Evolutionary conservation across 176 grass and related monocot genomes (phyloP).

Genomic region (Bonia amplexicaulis): DNA sequence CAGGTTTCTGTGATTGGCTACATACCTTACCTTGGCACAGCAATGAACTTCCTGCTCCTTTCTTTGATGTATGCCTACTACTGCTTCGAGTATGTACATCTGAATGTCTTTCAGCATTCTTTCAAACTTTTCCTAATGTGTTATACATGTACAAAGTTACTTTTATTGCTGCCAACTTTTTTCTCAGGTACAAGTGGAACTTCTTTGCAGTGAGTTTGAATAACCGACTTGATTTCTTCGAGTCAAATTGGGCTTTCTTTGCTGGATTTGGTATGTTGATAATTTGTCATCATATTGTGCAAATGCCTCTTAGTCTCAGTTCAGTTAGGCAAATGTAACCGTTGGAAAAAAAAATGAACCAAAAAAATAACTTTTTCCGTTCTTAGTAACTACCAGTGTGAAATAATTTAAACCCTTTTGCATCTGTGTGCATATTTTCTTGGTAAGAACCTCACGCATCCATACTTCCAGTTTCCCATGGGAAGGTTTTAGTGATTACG

Average conservation of each 20-base stretch:
- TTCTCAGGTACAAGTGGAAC: slow-evolving; percentile 93
- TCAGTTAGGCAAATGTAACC: background rate
- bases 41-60: slow-evolving; percentile 75
- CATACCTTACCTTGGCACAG: slow-evolving; percentile 83
- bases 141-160: background rate
- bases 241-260: slow-evolving; percentile 99
- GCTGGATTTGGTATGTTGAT: slow-evolving; percentile 83
- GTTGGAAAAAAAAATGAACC: background rate
- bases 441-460: background rate
- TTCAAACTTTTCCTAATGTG: background rate
- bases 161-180: slow-evolving; percentile 14
- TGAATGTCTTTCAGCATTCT: slow-evolving; percentile 6
- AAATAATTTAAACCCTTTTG: background rate
- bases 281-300: background rate
- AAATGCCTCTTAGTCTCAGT: background rate
- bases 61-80: slow-evolving; percentile 99
- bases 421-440: background rate
- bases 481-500: background rate
- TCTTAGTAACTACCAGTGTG: background rate
- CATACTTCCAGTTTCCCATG: background rate
- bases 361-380: background rate
- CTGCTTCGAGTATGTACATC: slow-evolving; percentile 81
- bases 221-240: slow-evolving; percentile 80
- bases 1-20: slow-evolving; percentile 80
- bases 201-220: slow-evolving; percentile 77